Evolutionary conservation across 2,329 filamentous ascomycete genomes (phyloP).

Genomic region (Paramyrothecium sp.): DNA sequence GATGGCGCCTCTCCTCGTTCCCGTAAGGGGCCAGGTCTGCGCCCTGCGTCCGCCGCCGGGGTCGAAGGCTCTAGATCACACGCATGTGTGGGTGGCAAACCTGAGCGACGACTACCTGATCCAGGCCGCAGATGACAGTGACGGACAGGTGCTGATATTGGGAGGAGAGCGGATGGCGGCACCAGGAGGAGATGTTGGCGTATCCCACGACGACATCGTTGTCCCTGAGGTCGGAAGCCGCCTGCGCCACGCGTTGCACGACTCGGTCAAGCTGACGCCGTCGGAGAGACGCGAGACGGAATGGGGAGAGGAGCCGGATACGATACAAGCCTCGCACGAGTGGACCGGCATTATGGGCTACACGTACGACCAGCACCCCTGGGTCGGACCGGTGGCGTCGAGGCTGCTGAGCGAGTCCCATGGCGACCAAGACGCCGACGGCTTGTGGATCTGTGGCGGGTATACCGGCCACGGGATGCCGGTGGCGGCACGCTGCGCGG

Average conservation of each 20-base stretch:
- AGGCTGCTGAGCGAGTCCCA: conserved; percentile 17
- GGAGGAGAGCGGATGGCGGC: conserved; percentile 67
- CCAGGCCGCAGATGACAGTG: conserved; percentile 59
- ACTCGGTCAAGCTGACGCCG: conserved; percentile 39
- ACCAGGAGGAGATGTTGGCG: conserved; percentile 42
- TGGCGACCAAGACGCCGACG: conserved; percentile 42
- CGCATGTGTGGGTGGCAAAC: conserved; percentile 59
- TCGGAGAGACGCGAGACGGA: background rate
- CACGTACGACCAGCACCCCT: conserved; percentile 64
- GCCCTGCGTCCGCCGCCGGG: conserved; percentile 57
- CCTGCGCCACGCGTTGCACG: conserved; percentile 45
- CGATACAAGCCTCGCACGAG: conserved; percentile 55
- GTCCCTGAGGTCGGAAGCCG: conserved; percentile 55
- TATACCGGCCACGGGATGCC: conserved; percentile 80
- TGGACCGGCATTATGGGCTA: conserved; percentile 85
- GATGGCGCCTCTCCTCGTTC: conserved; percentile 71
- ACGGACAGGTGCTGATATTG: conserved; percentile 58
- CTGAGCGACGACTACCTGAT: conserved; percentile 71
- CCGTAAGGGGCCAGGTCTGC: conserved; percentile 72
- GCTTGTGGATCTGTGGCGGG: conserved; percentile 63
- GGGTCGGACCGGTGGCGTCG: conserved; percentile 66
- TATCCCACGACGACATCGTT: conserved; percentile 58
- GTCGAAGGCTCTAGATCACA: conserved; percentile 44
- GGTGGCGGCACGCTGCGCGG: conserved; percentile 64
- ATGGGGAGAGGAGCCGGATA: conserved; percentile 31